Conservation (phyloP, 2,329 filamentous ascomycete species). For the Talaromyces verruculosus region DNA sequence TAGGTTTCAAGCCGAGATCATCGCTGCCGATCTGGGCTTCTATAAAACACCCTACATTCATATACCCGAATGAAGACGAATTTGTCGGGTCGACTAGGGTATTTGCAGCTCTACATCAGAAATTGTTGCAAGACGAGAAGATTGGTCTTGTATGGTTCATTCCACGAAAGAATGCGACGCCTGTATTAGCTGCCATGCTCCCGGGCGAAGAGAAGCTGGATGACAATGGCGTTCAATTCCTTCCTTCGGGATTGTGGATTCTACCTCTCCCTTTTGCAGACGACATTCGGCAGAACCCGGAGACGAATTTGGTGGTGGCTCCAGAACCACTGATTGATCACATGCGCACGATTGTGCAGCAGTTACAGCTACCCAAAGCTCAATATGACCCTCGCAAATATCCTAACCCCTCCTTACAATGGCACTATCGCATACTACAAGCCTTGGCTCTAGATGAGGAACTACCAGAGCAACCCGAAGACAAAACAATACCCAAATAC, state of each 20-base stretch:
- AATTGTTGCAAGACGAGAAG: conserved; percentile 74
- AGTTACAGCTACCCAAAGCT: conserved; percentile 82
- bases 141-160: conserved; percentile 90
- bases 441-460: conserved; percentile 90
- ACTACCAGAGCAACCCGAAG: conserved; percentile 69
- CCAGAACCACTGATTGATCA: conserved; percentile 72
- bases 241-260: conserved; percentile 85
- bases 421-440: conserved; percentile 95
- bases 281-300: conserved; percentile 75
- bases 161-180: conserved; percentile 74
- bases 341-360: conserved; percentile 80
- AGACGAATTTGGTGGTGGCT: conserved; percentile 57
- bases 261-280: conserved; percentile 86
- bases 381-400: conserved; percentile 83
- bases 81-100: conserved; percentile 89
- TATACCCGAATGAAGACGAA: conserved; percentile 89
- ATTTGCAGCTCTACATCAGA: conserved; percentile 87
- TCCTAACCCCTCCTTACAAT: conserved; percentile 88
- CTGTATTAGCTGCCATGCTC: conserved; percentile 76
- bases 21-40: conserved; percentile 80
- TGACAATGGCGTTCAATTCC: conserved; percentile 65
- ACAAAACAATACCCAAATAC: conserved; percentile 81
- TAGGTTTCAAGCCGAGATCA: conserved; percentile 85
- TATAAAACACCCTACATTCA: conserved; percentile 81
- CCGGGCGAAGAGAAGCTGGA: conserved; percentile 69